A percentile compares a stretch with the other conserved stretches of the same genome.
Conservation (phyloP, 208 protist species). For the Trypanosoma mega region DNA sequence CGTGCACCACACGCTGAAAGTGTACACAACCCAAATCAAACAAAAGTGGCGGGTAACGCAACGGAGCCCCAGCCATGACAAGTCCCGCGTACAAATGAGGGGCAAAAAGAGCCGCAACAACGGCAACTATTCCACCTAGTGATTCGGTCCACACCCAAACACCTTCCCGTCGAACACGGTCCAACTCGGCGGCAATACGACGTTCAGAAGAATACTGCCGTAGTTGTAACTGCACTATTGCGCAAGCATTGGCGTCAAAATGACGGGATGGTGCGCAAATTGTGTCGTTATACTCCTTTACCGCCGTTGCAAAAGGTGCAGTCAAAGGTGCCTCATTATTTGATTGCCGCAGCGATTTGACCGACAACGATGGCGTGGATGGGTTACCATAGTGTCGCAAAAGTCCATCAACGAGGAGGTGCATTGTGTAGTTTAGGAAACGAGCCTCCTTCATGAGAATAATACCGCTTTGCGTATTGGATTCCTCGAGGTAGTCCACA, state of each 20-base stretch:
- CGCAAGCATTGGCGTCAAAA: constrained; percentile 20
- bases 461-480: constrained; percentile 57
- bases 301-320: background rate
- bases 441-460: constrained; percentile 61
- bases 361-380: too few species aligned
- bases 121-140: constrained; percentile 51
- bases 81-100: constrained; percentile 66
- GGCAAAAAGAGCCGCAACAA: constrained; percentile 51
- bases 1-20: constrained; percentile 50
- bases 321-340: too few species aligned
- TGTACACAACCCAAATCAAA: constrained; percentile 57
- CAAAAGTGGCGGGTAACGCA: constrained; percentile 68
- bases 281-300: constrained; percentile 23
- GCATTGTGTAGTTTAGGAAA: constrained; percentile 65
- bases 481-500: constrained; percentile 73
- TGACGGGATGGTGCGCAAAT: background rate
- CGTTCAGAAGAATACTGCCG: constrained; percentile 33
- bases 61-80: constrained; percentile 59
- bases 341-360: too few species aligned
- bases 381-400: constrained; percentile 39
- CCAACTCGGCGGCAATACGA: constrained; percentile 4
- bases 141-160: constrained; percentile 82
- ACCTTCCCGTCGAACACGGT: constrained; percentile 53
- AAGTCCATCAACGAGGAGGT: constrained; percentile 48
- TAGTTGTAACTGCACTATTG: constrained; percentile 29